Evolutionary conservation across 2,329 filamentous ascomycete species (phyloP), one percentile per base, ranked within the genome.

Genomic region (Penicillium sp.): DNA sequence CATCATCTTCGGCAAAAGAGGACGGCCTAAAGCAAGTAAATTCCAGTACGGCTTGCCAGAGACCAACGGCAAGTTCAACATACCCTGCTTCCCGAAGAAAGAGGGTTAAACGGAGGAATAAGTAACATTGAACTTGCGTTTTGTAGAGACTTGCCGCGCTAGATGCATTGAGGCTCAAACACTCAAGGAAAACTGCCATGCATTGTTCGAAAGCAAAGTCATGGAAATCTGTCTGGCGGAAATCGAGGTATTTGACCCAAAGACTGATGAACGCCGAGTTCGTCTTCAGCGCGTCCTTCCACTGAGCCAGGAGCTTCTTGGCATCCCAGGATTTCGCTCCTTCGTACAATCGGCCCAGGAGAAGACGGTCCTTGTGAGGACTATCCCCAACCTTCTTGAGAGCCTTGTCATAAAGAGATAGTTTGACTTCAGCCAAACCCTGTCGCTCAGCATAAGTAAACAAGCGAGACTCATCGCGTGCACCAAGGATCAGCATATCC

Each of bases 31-130:
- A 81, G 49, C 89, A 78, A 14, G 80, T 81, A 42, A 85, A 74
- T 61, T 96, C 91, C 0, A 96, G 68, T 1, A 86, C 59, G 5
- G 82, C 86, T 69, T 97, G 91, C 89, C 91, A 96, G 4, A 85
- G 76, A 8, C 84, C 88, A 3, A 87, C 73, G 1, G 88, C 84
- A 24, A 87, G 73, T 63, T 96, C 91, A 36, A 76, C 73, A 61
- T 86, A 95, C 0, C 91, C 91, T 37, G 86, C 76, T 61, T 95
- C 85, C 36, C 82, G 75, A 24, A 91, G 74, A 60, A 93, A 86
- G 2, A 80, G 68, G 0, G 87, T 91, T n/a, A 84, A 64, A 32
- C 88, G 80, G 1, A 94, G 71, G 14, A 95, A 78, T 1, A 94
- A 69, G 61, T 94, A 88, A 2, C 88, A 69, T 42, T 80, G 74